These are phyloP conservation scores for Mycena maculata DNA, from an alignment of 768 basidiomycete species.

Conservation along the genomic window DNA sequence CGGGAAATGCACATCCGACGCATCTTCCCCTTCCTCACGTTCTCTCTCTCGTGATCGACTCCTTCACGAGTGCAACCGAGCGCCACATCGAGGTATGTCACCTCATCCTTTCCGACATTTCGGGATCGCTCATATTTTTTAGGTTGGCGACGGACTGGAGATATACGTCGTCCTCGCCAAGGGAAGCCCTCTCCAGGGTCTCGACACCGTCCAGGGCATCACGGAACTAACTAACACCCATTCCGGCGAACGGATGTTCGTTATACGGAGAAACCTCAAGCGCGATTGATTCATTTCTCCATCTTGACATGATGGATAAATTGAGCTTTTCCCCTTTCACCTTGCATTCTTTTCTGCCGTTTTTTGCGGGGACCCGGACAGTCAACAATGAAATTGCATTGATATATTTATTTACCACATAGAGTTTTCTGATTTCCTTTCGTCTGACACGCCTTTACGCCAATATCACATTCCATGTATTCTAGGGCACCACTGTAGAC, in stretches of 20 bases:
- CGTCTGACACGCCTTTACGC: not conserved
- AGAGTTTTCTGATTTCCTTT: slow-evolving; percentile 9
- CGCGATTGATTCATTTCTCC: slow-evolving; percentile 67
- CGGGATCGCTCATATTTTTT: not conserved
- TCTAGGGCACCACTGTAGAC: slow-evolving; percentile 19
- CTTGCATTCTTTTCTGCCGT: not conserved
- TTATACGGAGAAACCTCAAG: slow-evolving; percentile 84
- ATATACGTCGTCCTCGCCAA: slow-evolving; percentile 87
- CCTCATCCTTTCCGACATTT: no score
- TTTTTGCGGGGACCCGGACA: not conserved
- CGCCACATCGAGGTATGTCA: slow-evolving; percentile 90
- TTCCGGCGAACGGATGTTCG: slow-evolving; percentile 81
- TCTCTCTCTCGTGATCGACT: slow-evolving; percentile 90
- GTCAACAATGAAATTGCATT: slow-evolving; percentile 1
- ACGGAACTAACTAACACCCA: slow-evolving; percentile 71
- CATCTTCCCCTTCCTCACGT: slow-evolving; percentile 87
- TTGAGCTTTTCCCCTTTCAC: not conserved
- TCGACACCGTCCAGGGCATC: slow-evolving; percentile 65
- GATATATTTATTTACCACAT: slow-evolving; percentile 16
- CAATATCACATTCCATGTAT: slow-evolving; percentile 11
- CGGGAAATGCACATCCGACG: slow-evolving; percentile 66
- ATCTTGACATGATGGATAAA: not conserved
- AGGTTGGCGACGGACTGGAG: slow-evolving; percentile 97
- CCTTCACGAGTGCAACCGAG: slow-evolving; percentile 97
- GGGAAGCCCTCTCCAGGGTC: slow-evolving; percentile 69